Percentiles rank a stretch among this genome's conserved stretches.
phyloP scores from a whole-genome alignment of 257 asterid genomes.

The Ophiorrhiza pumila region DNA sequence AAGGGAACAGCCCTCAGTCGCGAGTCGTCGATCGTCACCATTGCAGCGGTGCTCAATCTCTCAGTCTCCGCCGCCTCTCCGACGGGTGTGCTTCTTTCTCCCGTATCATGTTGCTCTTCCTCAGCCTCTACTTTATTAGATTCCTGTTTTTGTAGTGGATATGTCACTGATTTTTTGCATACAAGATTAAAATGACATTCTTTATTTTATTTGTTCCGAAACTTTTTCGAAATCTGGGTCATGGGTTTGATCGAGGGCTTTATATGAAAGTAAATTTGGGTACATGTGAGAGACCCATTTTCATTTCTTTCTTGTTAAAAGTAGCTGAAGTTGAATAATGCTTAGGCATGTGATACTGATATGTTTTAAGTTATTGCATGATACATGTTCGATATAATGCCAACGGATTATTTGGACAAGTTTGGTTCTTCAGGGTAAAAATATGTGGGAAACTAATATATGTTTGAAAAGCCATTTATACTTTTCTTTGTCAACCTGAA shows the following conservation, averaged over 20 bases:
- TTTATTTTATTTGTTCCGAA: not conserved
- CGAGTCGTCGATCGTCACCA: not conserved
- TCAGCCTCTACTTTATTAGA: not conserved
- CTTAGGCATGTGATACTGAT: not conserved
- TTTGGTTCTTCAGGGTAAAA: not conserved
- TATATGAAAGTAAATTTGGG: not conserved
- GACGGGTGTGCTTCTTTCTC: not conserved
- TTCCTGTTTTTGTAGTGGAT: not conserved
- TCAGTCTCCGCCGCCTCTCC: not conserved
- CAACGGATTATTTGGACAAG: not conserved
- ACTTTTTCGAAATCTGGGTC: not conserved
- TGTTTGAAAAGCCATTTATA: not conserved
- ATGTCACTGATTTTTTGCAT: not conserved
- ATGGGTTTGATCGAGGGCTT: no score
- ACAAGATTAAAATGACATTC: not conserved
- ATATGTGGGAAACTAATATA: not conserved
- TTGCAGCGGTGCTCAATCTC: not conserved
- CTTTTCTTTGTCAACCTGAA: not conserved
- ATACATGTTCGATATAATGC: constrained; percentile 36
- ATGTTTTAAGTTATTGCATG: constrained; percentile 12
- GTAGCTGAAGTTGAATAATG: not conserved
- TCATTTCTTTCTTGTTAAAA: not conserved
- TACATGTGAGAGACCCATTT: not conserved
- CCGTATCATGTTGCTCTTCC: not conserved
- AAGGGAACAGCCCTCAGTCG: constrained; percentile 2